These are phyloP conservation scores for Myriangium duriaei DNA, from an alignment of 2,329 filamentous ascomycete species.

Conservation along the genomic window DNA sequence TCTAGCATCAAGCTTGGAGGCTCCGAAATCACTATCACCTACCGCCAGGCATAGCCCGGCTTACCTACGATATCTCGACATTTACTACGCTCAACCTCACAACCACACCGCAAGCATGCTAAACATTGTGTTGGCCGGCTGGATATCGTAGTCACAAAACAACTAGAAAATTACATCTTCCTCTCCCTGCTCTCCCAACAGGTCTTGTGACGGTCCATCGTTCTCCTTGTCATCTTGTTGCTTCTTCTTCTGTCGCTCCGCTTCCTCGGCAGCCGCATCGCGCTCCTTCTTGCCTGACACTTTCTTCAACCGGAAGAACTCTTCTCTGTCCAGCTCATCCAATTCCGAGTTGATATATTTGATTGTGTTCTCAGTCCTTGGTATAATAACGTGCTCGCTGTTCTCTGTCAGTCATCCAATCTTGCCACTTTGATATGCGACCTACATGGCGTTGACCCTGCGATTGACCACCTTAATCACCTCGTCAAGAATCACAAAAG, in stretches of 20 bases:
- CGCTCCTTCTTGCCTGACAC: slow-evolving; percentile 59
- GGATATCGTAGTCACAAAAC: slow-evolving; percentile 7
- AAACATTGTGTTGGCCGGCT: neutral
- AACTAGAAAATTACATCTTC: slow-evolving; percentile 22
- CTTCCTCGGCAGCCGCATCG: slow-evolving; percentile 30
- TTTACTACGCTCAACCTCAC: neutral
- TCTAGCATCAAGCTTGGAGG: slow-evolving; percentile 70
- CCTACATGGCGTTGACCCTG: slow-evolving; percentile 90
- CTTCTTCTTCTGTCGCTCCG: slow-evolving; percentile 18
- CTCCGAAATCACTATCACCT: slow-evolving; percentile 85
- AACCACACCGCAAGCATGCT: neutral
- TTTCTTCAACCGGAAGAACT: slow-evolving; percentile 97
- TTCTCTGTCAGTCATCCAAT: slow-evolving; percentile 13
- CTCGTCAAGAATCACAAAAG: slow-evolving; percentile 94
- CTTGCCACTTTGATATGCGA: slow-evolving; percentile 14
- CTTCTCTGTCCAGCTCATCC: slow-evolving; percentile 92
- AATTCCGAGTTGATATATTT: slow-evolving; percentile 99
- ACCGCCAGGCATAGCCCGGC: slow-evolving; percentile 37
- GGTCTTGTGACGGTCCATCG: slow-evolving; percentile 18
- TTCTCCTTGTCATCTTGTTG: slow-evolving; percentile 9
- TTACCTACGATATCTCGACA: neutral
- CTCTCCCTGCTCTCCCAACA: slow-evolving; percentile 25
- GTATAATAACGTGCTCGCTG: slow-evolving; percentile 89
- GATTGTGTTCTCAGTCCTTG: slow-evolving; percentile 97
- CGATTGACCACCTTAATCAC: slow-evolving; percentile 99